phyloP scores from a whole-genome alignment of 495 filamentous ascomycete species.

The Penicillium nucicola region DNA sequence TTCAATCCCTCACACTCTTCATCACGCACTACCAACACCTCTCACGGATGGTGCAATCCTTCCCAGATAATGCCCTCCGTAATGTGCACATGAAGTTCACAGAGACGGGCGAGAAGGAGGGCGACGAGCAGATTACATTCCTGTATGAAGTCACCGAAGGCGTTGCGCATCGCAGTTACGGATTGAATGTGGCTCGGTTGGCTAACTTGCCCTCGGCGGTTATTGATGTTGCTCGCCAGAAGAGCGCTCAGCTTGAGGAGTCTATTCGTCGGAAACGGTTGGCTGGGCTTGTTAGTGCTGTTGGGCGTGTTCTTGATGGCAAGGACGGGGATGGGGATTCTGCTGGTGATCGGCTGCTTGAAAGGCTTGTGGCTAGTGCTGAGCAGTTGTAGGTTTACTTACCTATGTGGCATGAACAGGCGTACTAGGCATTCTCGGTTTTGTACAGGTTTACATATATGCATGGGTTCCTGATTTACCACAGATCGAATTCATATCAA shows the following conservation, averaged over 20 bases:
- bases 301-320: constrained; percentile 40
- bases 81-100: constrained; percentile 87
- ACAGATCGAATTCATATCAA: background rate
- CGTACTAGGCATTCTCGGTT: background rate
- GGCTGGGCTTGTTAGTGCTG: constrained; percentile 37
- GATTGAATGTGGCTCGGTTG: constrained; percentile 86
- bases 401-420: background rate
- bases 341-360: constrained; percentile 25
- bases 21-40: constrained; percentile 96
- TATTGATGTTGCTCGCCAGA: constrained; percentile 71
- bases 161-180: constrained; percentile 89
- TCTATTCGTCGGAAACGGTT: constrained; percentile 59
- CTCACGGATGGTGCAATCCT: constrained; percentile 64
- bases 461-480: background rate
- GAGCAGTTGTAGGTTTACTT: constrained; percentile 32
- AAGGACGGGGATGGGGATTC: background rate
- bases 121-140: constrained; percentile 66
- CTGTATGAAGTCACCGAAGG: constrained; percentile 82
- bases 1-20: constrained; percentile 78
- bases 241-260: constrained; percentile 78
- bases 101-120: constrained; percentile 39
- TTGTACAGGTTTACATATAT: constrained; percentile 7
- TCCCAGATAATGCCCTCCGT: constrained; percentile 55
- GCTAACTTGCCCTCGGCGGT: constrained; percentile 76
- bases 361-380: constrained; percentile 33